Evolutionary conservation across 179 eudicot species (phyloP).

Genomic region (Silene coronaria): DNA sequence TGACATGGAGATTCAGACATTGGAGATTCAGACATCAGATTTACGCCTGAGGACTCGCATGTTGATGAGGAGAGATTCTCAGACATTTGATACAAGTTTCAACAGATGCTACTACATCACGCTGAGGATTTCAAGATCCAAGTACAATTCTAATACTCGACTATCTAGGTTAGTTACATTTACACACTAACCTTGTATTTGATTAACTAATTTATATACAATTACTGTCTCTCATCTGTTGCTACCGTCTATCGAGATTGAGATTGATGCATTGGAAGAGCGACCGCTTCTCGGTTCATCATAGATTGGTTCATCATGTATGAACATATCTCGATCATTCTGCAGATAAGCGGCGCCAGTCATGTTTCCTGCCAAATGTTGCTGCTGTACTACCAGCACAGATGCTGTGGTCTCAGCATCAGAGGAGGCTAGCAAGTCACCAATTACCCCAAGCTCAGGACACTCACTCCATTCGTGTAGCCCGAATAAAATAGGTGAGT

Average conservation of each 20-base stretch:
- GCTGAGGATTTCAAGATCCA: conserved; percentile 10
- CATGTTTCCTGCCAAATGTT: conserved; percentile 25
- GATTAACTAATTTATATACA: conserved; percentile 10
- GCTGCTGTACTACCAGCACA: conserved; percentile 63
- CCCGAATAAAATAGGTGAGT: conserved; percentile 39
- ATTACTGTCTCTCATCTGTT: conserved; percentile 13
- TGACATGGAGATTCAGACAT: not conserved
- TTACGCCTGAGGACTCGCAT: not conserved
- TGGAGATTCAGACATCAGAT: not conserved
- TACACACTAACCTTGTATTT: conserved; percentile 5
- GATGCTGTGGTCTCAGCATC: conserved; percentile 44
- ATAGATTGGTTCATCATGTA: conserved; percentile 18
- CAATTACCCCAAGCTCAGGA: conserved; percentile 59
- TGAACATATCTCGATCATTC: conserved; percentile 14
- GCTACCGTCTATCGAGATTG: conserved; percentile 18
- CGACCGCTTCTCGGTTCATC: conserved; percentile 13
- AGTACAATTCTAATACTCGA: not conserved
- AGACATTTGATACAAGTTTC: conserved; percentile 8
- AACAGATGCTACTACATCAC: conserved; percentile 13
- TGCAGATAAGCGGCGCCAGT: conserved; percentile 5
- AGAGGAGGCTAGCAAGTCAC: conserved; percentile 51
- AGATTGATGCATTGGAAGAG: conserved; percentile 7
- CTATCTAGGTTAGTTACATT: conserved; percentile 15
- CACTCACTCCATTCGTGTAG: conserved; percentile 57
- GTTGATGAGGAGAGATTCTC: not conserved